A percentile compares a stretch with the other conserved stretches of the same genome.
phyloP scores from a whole-genome alignment of 2,329 filamentous ascomycete genomes.

The Graphiopsis chlorocephala region DNA sequence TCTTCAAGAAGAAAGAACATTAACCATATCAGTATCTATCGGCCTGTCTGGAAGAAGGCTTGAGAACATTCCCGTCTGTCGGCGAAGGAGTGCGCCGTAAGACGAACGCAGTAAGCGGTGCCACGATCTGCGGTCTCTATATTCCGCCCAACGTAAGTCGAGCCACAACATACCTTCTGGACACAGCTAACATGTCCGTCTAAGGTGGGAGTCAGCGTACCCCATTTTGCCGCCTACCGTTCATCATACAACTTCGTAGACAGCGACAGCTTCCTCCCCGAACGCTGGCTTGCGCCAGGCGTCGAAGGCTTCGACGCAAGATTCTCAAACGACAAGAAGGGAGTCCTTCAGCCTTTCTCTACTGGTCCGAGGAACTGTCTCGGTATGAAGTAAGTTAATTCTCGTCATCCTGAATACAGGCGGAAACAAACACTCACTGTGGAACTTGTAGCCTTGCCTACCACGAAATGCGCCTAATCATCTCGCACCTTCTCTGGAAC shows the following conservation, averaged over 20 bases:
- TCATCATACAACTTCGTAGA: slow-evolving; percentile 31
- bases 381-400: slow-evolving; percentile 28
- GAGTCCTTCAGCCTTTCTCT: slow-evolving; percentile 32
- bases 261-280: slow-evolving; percentile 32
- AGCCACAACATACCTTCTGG: too few relatives aligned
- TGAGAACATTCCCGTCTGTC: slow-evolving; percentile 46
- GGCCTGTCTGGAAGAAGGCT: slow-evolving; percentile 46
- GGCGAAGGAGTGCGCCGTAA: slow-evolving; percentile 28
- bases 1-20: not conserved
- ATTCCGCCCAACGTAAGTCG: slow-evolving; percentile 24
- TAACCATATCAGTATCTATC: slow-evolving; percentile 38
- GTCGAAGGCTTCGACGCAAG: slow-evolving; percentile 5
- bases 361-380: slow-evolving; percentile 38
- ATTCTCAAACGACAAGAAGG: slow-evolving; percentile 27
- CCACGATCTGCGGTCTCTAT: slow-evolving; percentile 26
- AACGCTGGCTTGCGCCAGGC: slow-evolving; percentile 39
- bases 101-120: slow-evolving; percentile 19
- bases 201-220: slow-evolving; percentile 14
- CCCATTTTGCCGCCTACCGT: slow-evolving; percentile 27
- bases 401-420: not conserved
- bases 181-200: not conserved
- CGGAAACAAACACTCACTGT: not conserved
- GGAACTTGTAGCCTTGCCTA: slow-evolving; percentile 27
- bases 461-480: slow-evolving; percentile 37
- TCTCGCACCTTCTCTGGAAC: slow-evolving; percentile 38